Base-by-base conservation (phyloP, 495 filamentous ascomycete genomes). In the Penicillium riverlandense region DNA sequence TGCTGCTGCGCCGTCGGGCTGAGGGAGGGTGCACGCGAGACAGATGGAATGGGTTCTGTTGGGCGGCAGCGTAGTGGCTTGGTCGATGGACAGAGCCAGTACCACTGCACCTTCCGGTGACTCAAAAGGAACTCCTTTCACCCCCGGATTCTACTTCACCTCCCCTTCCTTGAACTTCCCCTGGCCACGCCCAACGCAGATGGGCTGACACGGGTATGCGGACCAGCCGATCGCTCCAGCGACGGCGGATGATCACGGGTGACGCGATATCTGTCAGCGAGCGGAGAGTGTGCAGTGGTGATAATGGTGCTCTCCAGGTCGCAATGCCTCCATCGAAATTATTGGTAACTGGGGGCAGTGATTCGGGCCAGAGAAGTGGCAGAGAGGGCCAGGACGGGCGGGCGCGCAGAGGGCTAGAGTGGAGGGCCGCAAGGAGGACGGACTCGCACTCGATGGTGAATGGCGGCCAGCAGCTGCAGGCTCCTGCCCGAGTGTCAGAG, bases 271-370 rank as follows among this genome's bases (percentile, higher is more conserved):
- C 44, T 50, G 54, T 60, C 57, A 58, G 50, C 54, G 54, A 47
- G 54, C 46, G 43, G 49, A 58, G 41, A 41, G 42, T 38, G 51
- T 46, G 41, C 50, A 43, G 43, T 48, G 46, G 48, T 22, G 22
- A 6, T 22, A 51, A 49, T 40, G 22, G 22, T 22, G 22, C 22
- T 45, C 52, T 52, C 49, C 51, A 50, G 45, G 48, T 44, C 46
- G 54, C 57, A 53, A 36, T 35, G 49, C 58, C 57, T 60, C 57
- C 57, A 60, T 60, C 57, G 57, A 60, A 57, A 53, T 37, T 50
- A 22, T 22, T 22, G 22, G 22, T 22, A 4, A 3, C 3, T 4
- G 22, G 22, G 22, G 22, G 22, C 22, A 44, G 47, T 44, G 52
- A 40, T 41, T 50, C 36, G 38, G 56, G 50, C 56, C 15, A 16